Evolutionary conservation across 176 grass and related monocot genomes (phyloP), one percentile per base, ranked within the genome.

Genomic region (Areca catechu): DNA sequence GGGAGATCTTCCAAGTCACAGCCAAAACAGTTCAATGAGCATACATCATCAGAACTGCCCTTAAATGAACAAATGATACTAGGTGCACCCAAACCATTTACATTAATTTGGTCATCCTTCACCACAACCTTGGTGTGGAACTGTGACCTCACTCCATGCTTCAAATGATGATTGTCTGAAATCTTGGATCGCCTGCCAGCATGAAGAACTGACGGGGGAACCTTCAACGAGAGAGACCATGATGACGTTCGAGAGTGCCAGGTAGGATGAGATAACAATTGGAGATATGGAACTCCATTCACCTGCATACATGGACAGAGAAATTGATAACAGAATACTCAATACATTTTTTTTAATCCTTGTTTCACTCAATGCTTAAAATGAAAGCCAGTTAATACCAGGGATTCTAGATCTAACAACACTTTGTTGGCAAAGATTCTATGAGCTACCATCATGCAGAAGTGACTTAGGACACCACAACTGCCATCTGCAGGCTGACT

Each of bases 231-330:
- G 37, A 97, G 68, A 74, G 80, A 84, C 92, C 83, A 97, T 51
- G 92, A 97, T 61, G 92, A 97, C 21, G 80, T 88, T 56, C 86
- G 69, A 68, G 92, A 97, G 82, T 97, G 92, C 86, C 86, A 85
- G 15, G 92, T 90, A 69, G 81, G 81, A 75, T 85, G 75, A 53
- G 86, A 88, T 29, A 63, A 17, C 34, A 91, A 53, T 70, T 91
- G 77, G 43, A 97, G 69, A 82, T 85, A 97, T 16, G 86, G 77
- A 73, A 97, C 80, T 71, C 77, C 80, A 61, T 80, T 91, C 64
- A 97, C 72, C 87, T 97, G 80, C 58, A 88, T 37, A 47, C 22
- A 57, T 49, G 16, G 25, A 18, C 37, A 60, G 22, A 10, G 34
- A 43, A 43, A 43, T 43, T 2, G 10, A 43, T 43, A 43, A 43